Evolutionary conservation across 768 basidiomycete genomes (phyloP).

Genomic region (Rhodosporidiobolus sp.): DNA sequence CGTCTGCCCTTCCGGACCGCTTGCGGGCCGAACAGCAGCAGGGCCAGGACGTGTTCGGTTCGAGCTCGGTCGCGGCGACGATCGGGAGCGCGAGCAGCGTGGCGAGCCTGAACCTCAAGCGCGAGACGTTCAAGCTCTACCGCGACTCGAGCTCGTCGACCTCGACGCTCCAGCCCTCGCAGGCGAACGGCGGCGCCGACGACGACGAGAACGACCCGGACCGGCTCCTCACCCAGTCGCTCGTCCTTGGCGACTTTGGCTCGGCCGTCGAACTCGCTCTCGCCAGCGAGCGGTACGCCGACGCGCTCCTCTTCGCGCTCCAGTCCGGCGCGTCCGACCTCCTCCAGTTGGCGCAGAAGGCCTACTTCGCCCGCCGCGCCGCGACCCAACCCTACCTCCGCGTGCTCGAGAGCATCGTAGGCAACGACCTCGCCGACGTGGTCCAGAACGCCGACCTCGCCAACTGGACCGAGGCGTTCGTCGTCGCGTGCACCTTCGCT

Average conservation of each 20-base stretch:
- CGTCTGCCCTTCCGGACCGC: constrained; percentile 49
- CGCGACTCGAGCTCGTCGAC: constrained; percentile 49
- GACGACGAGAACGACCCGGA: constrained; percentile 80
- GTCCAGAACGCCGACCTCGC: constrained; percentile 92
- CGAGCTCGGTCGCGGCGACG: constrained; percentile 92
- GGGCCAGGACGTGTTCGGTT: constrained; percentile 56
- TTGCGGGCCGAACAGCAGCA: constrained; percentile 63
- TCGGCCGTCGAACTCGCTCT: constrained; percentile 88
- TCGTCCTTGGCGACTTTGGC: constrained; percentile 93
- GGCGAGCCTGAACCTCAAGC: constrained; percentile 68
- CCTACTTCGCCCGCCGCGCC: constrained; percentile 80
- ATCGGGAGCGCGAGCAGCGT: constrained; percentile 86
- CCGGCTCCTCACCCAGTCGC: constrained; percentile 80
- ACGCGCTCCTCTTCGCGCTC: constrained; percentile 89
- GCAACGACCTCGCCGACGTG: constrained; percentile 84
- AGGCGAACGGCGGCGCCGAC: constrained; percentile 36
- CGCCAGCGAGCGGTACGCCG: constrained; percentile 82
- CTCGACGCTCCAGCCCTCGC: background rate
- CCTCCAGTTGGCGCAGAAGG: constrained; percentile 79
- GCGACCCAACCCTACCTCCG: constrained; percentile 78
- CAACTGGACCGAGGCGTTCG: constrained; percentile 96
- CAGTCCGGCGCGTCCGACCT: constrained; percentile 78
- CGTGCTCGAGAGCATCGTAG: constrained; percentile 89
- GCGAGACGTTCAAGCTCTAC: constrained; percentile 84
- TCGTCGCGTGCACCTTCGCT: constrained; percentile 92